Evolutionary conservation across 139 green algal genomes (phyloP), one percentile per base, ranked within the genome.

Genomic region (Volvox africanus): DNA sequence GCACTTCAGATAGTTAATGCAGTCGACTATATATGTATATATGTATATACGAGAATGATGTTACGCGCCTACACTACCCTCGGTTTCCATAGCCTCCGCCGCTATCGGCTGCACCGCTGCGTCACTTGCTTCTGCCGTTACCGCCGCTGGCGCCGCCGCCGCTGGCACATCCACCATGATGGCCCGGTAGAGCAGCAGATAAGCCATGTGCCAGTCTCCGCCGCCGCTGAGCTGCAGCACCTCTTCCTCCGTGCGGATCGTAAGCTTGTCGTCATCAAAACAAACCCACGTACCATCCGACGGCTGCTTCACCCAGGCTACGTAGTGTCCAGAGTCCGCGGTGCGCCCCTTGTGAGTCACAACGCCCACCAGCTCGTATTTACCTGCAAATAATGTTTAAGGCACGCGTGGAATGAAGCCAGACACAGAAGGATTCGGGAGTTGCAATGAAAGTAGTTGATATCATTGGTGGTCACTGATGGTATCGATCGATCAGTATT

Each of bases 311-410:
- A 98, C 95, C 98, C 98, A 99, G 19, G 97, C 92, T 13, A 99
- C 96, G 91, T 99, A 99, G 92, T 99, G 98, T 19, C 98, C 98
- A 5, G 93, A 97, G 93, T 99, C 98, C 0, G 98, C 98, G 73
- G 92, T 98, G 85, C 98, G 96, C 6, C 98, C 98, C 95, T 99
- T 99, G 96, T 99, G 98, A 20, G 98, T 99, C 28, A 99, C 94
- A 78, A 99, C 95, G 0, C 95, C 97, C 19, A 94, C 84, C 61
- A 99, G 94, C 81, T 99, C 96, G 94, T 99, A 99, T 71, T 95
- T 93, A 33, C 98, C 98, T 95, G 98, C 44, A 9, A 55, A 55
- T 14, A 55, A 14, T 55, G 44, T 55, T 55, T 55, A 55, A 5
- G 44, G 5, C 44, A 55, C 44, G 9, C 44, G 9, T 55, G 44